Percentiles rank a stretch among this genome's conserved stretches.
Evolutionary conservation across 2,329 filamentous ascomycete species (phyloP).

Genomic region (Myriosclerotinia curreyana): DNA sequence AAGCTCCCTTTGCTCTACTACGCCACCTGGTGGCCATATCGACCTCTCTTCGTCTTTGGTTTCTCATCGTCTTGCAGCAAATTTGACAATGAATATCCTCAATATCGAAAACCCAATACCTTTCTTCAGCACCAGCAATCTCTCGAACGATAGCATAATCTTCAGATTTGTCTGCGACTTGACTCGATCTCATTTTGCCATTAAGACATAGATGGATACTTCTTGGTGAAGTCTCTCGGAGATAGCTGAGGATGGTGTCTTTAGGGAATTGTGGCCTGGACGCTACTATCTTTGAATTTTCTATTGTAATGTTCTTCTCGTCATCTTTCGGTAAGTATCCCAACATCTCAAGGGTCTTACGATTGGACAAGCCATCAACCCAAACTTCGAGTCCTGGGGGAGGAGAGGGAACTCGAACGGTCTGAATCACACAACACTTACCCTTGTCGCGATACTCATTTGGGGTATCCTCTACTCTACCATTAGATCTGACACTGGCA

Average conservation of each 20-base stretch:
- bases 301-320: background rate
- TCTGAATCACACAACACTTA: background rate
- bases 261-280: background rate
- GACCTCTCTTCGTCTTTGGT: constrained; percentile 1
- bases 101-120: constrained; percentile 18
- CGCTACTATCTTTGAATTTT: background rate
- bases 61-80: constrained; percentile 11
- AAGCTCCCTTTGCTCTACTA: background rate
- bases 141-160: constrained; percentile 1
- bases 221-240: background rate
- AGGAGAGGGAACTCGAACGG: background rate
- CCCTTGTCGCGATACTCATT: too few species aligned
- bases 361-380: background rate
- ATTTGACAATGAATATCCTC: constrained; percentile 19
- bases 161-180: constrained; percentile 6
- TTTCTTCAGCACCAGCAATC: background rate
- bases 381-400: constrained; percentile 9
- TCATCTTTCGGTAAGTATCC: background rate
- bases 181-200: constrained; percentile 3
- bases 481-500: too few species aligned
- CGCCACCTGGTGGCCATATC: background rate
- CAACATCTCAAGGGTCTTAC: background rate
- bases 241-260: background rate
- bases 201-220: constrained; percentile 9
- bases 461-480: too few species aligned